phyloP scores from a whole-genome alignment of 2,329 filamentous ascomycete genomes.

The Ceratocystis eucalypticola region DNA sequence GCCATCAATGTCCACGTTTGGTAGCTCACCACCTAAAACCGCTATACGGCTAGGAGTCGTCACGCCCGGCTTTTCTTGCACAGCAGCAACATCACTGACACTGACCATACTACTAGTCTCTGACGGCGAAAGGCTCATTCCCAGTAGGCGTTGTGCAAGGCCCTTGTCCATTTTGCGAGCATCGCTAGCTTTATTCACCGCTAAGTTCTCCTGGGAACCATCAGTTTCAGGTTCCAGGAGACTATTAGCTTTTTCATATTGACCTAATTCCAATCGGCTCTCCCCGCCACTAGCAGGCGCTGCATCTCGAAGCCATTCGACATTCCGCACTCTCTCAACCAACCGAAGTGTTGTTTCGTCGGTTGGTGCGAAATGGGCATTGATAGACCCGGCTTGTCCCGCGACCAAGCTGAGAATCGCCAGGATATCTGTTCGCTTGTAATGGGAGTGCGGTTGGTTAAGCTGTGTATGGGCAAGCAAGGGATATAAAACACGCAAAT shows the following conservation, averaged over 20 bases:
- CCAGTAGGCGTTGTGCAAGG: constrained; percentile 48
- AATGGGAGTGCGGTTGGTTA: constrained; percentile 61
- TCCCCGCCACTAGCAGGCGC: not conserved
- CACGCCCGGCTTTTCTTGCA: constrained; percentile 69
- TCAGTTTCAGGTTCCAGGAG: constrained; percentile 23
- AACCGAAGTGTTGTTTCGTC: constrained; percentile 69
- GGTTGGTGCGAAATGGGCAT: constrained; percentile 63
- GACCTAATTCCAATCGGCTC: not conserved
- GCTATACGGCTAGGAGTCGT: constrained; percentile 58
- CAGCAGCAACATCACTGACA: constrained; percentile 63
- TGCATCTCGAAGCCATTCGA: constrained; percentile 49
- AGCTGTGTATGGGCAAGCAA: constrained; percentile 86
- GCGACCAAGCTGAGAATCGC: constrained; percentile 54
- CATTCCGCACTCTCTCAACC: constrained; percentile 59
- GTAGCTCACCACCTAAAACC: constrained; percentile 6
- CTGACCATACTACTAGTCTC: constrained; percentile 61
- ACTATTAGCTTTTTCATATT: not conserved
- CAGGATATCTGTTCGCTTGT: constrained; percentile 77
- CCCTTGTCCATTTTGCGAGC: constrained; percentile 24
- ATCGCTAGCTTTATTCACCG: not conserved
- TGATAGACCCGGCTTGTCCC: constrained; percentile 38
- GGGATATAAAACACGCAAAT: constrained; percentile 82
- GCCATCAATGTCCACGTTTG: constrained; percentile 17
- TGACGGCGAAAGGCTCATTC: constrained; percentile 53
- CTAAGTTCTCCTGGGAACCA: not conserved